Evolutionary conservation across 2,329 filamentous ascomycete genomes (phyloP).

Genomic region (Helotiales sp.): DNA sequence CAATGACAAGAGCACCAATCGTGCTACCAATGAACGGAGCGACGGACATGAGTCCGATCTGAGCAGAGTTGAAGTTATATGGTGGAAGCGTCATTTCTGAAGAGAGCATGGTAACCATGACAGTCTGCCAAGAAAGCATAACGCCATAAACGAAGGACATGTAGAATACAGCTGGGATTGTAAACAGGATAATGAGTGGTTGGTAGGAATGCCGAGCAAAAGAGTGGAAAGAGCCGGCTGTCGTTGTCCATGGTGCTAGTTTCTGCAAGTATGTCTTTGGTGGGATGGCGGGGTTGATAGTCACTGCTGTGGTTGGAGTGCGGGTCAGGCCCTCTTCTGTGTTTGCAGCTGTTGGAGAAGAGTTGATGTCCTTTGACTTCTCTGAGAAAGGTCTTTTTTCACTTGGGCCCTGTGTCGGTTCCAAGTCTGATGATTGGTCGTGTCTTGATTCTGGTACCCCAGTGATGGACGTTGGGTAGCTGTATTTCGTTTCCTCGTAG

Average conservation of each 20-base stretch:
- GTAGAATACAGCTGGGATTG: conserved; percentile 41
- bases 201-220: conserved; percentile 39
- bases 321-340: background rate
- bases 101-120: conserved; percentile 39
- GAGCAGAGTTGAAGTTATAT: conserved; percentile 41
- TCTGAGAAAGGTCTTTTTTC: background rate
- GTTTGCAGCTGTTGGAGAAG: background rate
- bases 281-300: conserved; percentile 30
- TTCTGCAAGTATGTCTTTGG: conserved; percentile 44
- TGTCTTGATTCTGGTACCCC: background rate
- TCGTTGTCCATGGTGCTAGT: conserved; percentile 36
- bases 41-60: conserved; percentile 42
- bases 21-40: conserved; percentile 42
- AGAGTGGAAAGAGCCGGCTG: conserved; percentile 26
- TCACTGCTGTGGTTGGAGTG: background rate
- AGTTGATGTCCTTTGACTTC: background rate
- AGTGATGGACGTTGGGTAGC: background rate
- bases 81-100: conserved; percentile 39
- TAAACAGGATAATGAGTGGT: conserved; percentile 38
- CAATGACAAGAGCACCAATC: conserved; percentile 36
- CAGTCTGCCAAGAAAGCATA: conserved; percentile 39
- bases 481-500: conserved; percentile 44
- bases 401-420: background rate
- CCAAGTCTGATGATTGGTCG: background rate
- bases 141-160: conserved; percentile 39